Percentiles rank a stretch among this genome's conserved stretches.
phyloP scores from a whole-genome alignment of 768 basidiomycete species.

The Mycena leptocephala region DNA sequence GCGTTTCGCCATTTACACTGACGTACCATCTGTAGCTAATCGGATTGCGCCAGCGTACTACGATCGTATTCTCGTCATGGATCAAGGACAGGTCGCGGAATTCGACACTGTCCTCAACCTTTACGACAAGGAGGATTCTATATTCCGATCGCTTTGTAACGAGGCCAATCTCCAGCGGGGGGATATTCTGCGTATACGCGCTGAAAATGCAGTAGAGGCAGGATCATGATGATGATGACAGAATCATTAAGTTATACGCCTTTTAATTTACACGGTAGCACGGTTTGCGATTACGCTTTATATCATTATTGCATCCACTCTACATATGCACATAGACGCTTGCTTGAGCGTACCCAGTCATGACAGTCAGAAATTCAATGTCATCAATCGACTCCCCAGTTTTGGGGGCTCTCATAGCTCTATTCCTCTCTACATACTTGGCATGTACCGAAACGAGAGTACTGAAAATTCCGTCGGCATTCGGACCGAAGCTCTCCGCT shows the following conservation, averaged over 20 bases:
- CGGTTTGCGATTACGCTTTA: not conserved
- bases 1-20: not conserved
- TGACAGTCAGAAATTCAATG: no score
- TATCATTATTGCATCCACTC: not conserved
- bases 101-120: conserved; percentile 82
- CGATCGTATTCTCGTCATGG: conserved; percentile 83
- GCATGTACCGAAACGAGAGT: no score
- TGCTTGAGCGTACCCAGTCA: no score
- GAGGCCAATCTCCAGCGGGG: conserved; percentile 71
- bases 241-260: not conserved
- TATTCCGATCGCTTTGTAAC: conserved; percentile 81
- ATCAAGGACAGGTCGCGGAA: conserved; percentile 77
- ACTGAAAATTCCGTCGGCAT: not conserved
- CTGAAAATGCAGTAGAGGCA: conserved; percentile 23
- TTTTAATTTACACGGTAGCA: not conserved
- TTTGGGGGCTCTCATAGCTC: no score
- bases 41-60: conserved; percentile 64
- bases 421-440: no score
- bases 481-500: not conserved
- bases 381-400: no score
- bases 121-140: conserved; percentile 72
- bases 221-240: not conserved
- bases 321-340: no score
- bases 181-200: conserved; percentile 71
- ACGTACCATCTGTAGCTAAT: not conserved